phyloP scores from a whole-genome alignment of 1,284 basidiomycete species.

The Pterula multifida region DNA sequence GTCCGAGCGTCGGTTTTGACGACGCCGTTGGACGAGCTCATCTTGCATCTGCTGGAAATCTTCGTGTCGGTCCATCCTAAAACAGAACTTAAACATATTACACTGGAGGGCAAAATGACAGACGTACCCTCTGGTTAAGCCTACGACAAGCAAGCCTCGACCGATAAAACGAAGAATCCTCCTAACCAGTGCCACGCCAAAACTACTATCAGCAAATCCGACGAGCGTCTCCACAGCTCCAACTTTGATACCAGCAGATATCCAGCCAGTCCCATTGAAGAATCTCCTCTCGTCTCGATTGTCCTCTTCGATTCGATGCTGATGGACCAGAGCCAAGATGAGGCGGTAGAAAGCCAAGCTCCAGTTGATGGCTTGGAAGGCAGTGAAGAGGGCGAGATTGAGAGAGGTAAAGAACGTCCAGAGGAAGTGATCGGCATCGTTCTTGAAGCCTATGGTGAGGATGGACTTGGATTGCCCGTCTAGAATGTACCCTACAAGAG shows the following conservation, averaged over 20 bases:
- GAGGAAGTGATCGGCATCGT: constrained; percentile 22
- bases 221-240: constrained; percentile 51
- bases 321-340: constrained; percentile 32
- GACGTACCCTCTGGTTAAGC: constrained; percentile 52
- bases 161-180: constrained; percentile 44
- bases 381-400: constrained; percentile 43
- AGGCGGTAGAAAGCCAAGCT: constrained; percentile 46
- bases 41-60: constrained; percentile 27
- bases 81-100: too few relatives aligned
- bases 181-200: constrained; percentile 38
- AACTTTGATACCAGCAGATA: constrained; percentile 42
- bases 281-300: constrained; percentile 35
- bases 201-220: constrained; percentile 47
- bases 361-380: constrained; percentile 46
- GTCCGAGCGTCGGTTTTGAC: constrained; percentile 18
- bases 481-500: background rate
- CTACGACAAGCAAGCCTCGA: constrained; percentile 42
- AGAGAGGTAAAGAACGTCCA: constrained; percentile 48
- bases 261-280: constrained; percentile 52
- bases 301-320: constrained; percentile 36
- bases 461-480: background rate
- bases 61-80: constrained; percentile 15
- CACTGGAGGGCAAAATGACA: background rate
- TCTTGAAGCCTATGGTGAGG: constrained; percentile 28
- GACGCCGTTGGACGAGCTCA: constrained; percentile 16